Conservation (phyloP, 441 rosid genomes). For the Rhodomyrtus psidioides region DNA sequence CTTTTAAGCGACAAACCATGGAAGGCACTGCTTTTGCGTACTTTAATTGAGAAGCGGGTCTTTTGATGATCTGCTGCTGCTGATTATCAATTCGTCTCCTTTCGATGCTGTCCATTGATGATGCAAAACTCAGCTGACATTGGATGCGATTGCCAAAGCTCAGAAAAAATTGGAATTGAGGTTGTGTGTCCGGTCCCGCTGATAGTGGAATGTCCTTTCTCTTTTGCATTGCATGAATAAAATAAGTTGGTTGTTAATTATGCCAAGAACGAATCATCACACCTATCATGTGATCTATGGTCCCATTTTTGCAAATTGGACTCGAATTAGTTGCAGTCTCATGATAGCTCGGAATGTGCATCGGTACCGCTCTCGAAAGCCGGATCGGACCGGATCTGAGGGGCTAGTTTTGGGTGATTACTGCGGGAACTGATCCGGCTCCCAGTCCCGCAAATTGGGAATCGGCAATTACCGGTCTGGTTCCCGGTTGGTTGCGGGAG, state of each 20-base stretch:
- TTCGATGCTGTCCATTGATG: neutral
- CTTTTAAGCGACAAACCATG: neutral
- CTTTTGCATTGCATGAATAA: neutral
- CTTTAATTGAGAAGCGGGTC: neutral
- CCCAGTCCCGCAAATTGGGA: neutral
- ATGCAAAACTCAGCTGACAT: neutral
- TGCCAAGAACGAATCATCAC: neutral
- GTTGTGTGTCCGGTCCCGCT: neutral
- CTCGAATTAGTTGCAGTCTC: neutral
- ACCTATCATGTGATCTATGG: neutral
- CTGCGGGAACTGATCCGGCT: rapidly evolving
- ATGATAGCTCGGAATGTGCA: neutral
- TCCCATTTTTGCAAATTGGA: neutral
- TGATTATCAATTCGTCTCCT: neutral
- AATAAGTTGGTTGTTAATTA: neutral
- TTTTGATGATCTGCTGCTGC: neutral
- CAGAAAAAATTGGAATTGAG: neutral
- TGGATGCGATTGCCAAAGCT: neutral
- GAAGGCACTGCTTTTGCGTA: neutral
- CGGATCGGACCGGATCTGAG: no score
- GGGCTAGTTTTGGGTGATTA: neutral
- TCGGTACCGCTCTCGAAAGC: neutral
- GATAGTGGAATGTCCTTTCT: neutral
- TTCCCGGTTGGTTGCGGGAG: neutral
- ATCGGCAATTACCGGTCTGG: rapidly evolving